Percentiles rank a stretch among this genome's conserved stretches.
These are phyloP conservation scores for Penicillium hordei DNA, from an alignment of 2,329 filamentous ascomycete genomes.

Conservation along the genomic window DNA sequence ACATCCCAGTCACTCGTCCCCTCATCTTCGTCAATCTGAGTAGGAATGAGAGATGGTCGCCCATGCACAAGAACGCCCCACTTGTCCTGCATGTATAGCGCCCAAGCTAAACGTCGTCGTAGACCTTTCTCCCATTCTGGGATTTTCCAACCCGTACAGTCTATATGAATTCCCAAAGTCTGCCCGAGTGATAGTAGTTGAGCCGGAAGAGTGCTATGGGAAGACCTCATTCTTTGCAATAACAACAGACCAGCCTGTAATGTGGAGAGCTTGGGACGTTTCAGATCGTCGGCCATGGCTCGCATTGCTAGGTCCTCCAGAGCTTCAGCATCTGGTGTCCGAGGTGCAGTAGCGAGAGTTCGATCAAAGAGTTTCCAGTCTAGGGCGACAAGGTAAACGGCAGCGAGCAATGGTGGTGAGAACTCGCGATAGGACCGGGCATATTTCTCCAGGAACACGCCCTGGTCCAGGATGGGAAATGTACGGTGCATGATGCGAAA, in stretches of 20 bases:
- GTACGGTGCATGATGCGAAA: background rate
- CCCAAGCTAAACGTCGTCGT: slow-evolving; percentile 63
- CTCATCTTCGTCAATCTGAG: background rate
- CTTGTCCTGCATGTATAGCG: slow-evolving; percentile 63
- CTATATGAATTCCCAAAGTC: slow-evolving; percentile 45
- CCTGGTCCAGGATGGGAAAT: background rate
- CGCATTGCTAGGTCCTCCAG: background rate
- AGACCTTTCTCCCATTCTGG: slow-evolving; percentile 64
- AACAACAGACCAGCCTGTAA: background rate
- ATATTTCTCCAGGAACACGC: background rate
- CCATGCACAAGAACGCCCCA: slow-evolving; percentile 55
- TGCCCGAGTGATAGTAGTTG: background rate
- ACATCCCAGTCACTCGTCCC: background rate
- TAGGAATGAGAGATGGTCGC: slow-evolving; percentile 51
- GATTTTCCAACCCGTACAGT: slow-evolving; percentile 63
- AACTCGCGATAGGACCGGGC: background rate
- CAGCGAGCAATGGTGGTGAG: background rate
- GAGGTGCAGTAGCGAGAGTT: background rate
- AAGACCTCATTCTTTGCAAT: background rate
- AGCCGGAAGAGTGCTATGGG: background rate
- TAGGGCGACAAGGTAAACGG: background rate
- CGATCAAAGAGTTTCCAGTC: background rate
- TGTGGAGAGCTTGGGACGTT: background rate
- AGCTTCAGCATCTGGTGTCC: background rate
- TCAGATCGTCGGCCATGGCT: background rate